Evolutionary conservation across 208 protist species (phyloP).

Genomic region (Leishmania lainsoni): DNA sequence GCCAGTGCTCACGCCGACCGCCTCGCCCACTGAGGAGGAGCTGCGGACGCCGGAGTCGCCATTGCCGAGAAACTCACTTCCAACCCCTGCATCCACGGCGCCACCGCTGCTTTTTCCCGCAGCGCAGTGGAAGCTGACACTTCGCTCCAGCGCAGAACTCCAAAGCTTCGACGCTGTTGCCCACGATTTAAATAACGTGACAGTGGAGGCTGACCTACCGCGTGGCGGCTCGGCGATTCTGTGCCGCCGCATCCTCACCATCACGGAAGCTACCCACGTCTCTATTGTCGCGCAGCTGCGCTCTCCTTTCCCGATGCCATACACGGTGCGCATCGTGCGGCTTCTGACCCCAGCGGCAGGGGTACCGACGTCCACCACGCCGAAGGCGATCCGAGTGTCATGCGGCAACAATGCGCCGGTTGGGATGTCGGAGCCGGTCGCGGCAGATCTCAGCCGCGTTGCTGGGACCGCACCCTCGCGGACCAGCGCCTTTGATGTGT

Average conservation of each 20-base stretch:
- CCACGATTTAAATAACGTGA: constrained; percentile 40
- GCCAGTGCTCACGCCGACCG: not conserved
- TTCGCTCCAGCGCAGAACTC: constrained; percentile 59
- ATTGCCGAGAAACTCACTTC: not conserved
- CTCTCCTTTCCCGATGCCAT: constrained; percentile 45
- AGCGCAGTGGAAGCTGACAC: constrained; percentile 64
- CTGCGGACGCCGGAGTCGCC: not conserved
- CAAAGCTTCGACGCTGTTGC: constrained; percentile 52
- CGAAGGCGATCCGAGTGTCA: not conserved
- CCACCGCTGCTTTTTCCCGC: constrained; percentile 29
- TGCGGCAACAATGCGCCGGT: not conserved
- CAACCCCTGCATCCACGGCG: not conserved
- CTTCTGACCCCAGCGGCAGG: not conserved
- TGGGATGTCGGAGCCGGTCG: not conserved
- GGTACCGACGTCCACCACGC: not conserved
- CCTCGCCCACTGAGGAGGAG: not conserved
- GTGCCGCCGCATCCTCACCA: constrained; percentile 57
- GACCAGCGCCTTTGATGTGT: constrained; percentile 21
- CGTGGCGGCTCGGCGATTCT: constrained; percentile 59
- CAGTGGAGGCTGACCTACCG: constrained; percentile 46
- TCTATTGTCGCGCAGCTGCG: constrained; percentile 50
- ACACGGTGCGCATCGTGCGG: constrained; percentile 47
- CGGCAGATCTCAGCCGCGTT: not conserved
- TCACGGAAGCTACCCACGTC: constrained; percentile 63
- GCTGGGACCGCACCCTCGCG: not conserved